Evolutionary conservation across 768 basidiomycete genomes (phyloP).

Genomic region (Suillus weaverae): DNA sequence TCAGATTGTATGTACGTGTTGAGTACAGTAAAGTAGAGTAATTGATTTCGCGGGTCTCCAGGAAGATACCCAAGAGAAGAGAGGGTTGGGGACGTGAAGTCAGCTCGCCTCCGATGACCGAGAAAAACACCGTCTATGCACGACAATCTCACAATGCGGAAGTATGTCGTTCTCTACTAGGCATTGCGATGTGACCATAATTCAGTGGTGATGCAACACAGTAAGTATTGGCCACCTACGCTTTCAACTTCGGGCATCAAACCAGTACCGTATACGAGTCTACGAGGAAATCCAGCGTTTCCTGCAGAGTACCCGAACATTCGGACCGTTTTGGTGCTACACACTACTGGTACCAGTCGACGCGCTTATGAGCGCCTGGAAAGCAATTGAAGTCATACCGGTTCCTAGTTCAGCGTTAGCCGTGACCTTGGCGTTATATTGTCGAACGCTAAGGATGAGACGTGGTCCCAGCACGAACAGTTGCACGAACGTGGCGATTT

Average conservation of each 20-base stretch:
- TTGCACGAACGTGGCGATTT: background rate
- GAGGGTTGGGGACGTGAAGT: too few species aligned
- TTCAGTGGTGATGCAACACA: background rate
- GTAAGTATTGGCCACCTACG: background rate
- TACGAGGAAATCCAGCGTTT: background rate
- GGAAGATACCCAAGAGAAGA: too few species aligned
- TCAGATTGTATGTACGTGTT: too few species aligned
- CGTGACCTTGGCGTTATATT: background rate
- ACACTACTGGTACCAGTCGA: background rate
- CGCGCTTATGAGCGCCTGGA: background rate
- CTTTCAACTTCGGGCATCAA: background rate
- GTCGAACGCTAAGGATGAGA: background rate
- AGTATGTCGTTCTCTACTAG: too few species aligned
- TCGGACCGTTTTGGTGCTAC: background rate
- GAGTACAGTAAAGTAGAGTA: too few species aligned
- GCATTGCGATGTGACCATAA: background rate
- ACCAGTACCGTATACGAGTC: background rate
- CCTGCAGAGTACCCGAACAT: background rate
- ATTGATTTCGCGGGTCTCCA: too few species aligned
- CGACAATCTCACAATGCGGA: too few species aligned
- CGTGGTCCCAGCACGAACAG: background rate
- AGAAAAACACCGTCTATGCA: too few species aligned
- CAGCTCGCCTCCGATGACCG: too few species aligned
- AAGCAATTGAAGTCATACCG: background rate
- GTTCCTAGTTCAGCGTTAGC: background rate